phyloP scores from a whole-genome alignment of 1,284 basidiomycete species.

The Cryptococcus deneoformans region DNA sequence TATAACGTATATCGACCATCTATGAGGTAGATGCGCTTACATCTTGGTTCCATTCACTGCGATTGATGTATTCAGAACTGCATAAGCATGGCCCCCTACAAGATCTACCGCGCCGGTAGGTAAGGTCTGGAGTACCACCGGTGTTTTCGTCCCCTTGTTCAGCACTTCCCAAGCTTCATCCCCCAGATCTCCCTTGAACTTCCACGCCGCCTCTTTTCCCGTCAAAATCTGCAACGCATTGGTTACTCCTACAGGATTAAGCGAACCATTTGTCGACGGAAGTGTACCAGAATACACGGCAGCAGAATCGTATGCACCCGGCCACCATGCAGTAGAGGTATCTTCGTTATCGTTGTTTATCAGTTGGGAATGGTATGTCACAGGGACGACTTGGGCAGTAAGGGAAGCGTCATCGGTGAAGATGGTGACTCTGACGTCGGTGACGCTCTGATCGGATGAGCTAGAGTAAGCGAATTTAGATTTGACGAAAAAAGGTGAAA shows the following conservation, averaged over 20 bases:
- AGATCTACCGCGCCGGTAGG: not conserved
- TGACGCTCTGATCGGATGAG: not conserved
- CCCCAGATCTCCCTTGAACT: not conserved
- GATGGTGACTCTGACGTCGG: not conserved
- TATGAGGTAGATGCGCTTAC: not conserved
- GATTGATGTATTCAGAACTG: not conserved
- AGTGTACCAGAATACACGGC: not conserved
- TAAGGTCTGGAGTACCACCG: not conserved
- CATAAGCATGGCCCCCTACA: not conserved
- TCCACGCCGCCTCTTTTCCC: not conserved
- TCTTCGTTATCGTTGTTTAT: not conserved
- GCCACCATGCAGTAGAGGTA: not conserved
- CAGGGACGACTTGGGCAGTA: not conserved
- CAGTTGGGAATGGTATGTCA: not conserved
- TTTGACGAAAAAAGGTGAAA: not conserved
- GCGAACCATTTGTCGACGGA: not conserved
- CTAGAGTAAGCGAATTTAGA: not conserved
- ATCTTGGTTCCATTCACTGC: not conserved
- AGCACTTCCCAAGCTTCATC: not conserved
- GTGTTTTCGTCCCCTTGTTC: not conserved
- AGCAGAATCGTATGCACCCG: not conserved
- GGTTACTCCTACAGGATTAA: not conserved
- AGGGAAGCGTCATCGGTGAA: not conserved
- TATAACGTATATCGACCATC: not conserved
- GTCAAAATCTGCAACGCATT: not conserved